Base-by-base conservation (phyloP, 345 rosid species). In the Turritis glabra region DNA sequence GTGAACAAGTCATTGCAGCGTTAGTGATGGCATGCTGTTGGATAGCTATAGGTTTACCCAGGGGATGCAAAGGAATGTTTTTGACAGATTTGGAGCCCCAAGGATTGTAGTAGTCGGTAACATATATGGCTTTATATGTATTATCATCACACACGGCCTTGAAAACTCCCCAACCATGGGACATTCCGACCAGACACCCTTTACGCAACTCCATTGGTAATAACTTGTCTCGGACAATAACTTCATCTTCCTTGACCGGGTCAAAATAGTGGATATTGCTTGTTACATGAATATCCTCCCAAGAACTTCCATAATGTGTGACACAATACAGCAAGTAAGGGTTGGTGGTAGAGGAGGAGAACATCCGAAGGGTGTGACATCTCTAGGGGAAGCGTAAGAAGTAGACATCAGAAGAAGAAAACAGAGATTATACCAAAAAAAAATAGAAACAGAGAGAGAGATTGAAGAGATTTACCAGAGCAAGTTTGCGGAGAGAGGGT, bases 111-210 rank as follows among this genome's bases (percentile, higher is more conserved):
- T 37, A 67, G 60, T 67, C 72, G n/a, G 25, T 67, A 17, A 41
- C 51, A 26, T 40, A 62, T n/a, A 41, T 3, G 51, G 8, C 14
- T 62, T 17, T 62, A 8, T 3, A 0, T 15, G 4, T 2, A 38
- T 19, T 5, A 59, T 11, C 30, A 56, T 4, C 40, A 56, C 23
- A n/a, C 23, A n/a, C 27, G 19, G 3, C 53, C 53, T 8, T 43
- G 53, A 63, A 63, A 54, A 67, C 60, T 17, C 48, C 72, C 61
- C 61, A 67, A 5, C 72, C 72, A 52, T 52, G 61, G 33, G 72
- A 67, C 72, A 37, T 52, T n/a, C 72, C 72, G 37, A 52, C 72
- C 22, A 54, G 59, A 27, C 12, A 27, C 19, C 21, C 37, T 14
- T 54, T 27, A 27, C 59, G 37, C 59, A 27, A 27, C 58, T 53